Evolutionary conservation across 2,329 filamentous ascomycete species (phyloP), one percentile per base, ranked within the genome.

Genomic region (Fonsecaea erecta): DNA sequence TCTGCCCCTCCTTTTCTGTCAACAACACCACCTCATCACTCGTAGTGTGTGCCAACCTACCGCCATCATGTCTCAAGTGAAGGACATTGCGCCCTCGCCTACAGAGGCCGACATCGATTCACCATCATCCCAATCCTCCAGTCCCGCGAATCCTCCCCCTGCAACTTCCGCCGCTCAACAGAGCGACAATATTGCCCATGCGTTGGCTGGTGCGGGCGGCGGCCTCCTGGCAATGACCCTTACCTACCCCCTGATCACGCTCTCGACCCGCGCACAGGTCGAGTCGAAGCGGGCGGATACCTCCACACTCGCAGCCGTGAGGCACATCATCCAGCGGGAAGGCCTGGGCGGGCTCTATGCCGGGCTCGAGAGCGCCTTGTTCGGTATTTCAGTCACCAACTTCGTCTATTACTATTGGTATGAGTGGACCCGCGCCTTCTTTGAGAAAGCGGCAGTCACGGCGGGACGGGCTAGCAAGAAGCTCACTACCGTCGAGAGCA

Each of bases 401-500:
- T 99, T 99, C 77, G 94, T 99, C 54, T 99, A 99, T 85, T 99
- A 99, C 82, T 99, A 98, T 84, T 99, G 87, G 94, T 99, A 98
- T 80, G 95, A 99, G 82, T 99, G 92, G 91, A 95, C 93, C 68
- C 89, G 93, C 65, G 85, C 90, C 57, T 90, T 90, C 76, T 97
- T 98, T 81, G 92, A 82, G 70, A 81, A 85, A 70, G 91, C 92
- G 9, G 92, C 93, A 52, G 77, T 84, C 64, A 88, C 87, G 73
- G 83, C 90, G 61, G 91, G 90, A 35, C 88, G 92, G 69, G 85
- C 88, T 63, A 88, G 86, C 68, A 90, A 87, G 80, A 93, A 93
- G 77, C 89, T 99, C 76, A 95, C 92, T 18, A 96, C 95, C 0
- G 78, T 94, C 71, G 94, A 99, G 82, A 90, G 90, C 71, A 99